Evolutionary conservation across 345 rosid species (phyloP), one percentile per base, ranked within the genome.

Genomic region (Euphorbia lathyris): DNA sequence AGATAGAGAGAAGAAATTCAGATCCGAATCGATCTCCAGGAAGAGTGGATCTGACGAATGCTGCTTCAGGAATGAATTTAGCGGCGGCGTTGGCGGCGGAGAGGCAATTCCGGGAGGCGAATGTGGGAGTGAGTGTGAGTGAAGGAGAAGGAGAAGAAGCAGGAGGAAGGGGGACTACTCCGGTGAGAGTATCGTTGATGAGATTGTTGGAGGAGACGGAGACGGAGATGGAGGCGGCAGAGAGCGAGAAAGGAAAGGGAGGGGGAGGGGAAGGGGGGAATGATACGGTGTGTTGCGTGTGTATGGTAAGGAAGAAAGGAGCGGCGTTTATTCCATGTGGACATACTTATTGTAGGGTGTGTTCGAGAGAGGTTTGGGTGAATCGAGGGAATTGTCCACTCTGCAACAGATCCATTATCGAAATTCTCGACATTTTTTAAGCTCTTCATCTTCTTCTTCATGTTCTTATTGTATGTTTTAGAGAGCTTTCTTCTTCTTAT

Each of bases 31-130:
- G 11, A 3, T 3, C 56, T 17, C 66, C 42, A 32, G 17, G 36
- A 20, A 53, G 8, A 10, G 36, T 83, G 60, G 78, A 61, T 61
- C 78, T 70, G 43, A 48, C 5, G 30, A 66, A 80, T 55, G 36
- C 76, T 47, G 67, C 69, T 26, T 17, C 83, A 63, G 81, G 87
- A 16, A 91, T 90, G 93, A 94, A 94, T 76, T 92, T 94, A 2
- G 98, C 98, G 22, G 78, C 94, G 34, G 97, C 98, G 23, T 77
- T 94, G 57, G 96, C 96, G 19, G 95, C 89, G 17, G 98, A 91
- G 79, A 68, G 97, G 30, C 87, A 86, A 34, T 80, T 77, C 58
- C 68, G 91, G 66, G 78, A 58, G 26, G 62, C 51, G 27, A 34
- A 14, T 8, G 40, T 8, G 43, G 69, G 32, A 7, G 11, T 23